Conservation (phyloP, 2,329 filamentous ascomycete genomes). For the Talaromyces pinophilus region DNA sequence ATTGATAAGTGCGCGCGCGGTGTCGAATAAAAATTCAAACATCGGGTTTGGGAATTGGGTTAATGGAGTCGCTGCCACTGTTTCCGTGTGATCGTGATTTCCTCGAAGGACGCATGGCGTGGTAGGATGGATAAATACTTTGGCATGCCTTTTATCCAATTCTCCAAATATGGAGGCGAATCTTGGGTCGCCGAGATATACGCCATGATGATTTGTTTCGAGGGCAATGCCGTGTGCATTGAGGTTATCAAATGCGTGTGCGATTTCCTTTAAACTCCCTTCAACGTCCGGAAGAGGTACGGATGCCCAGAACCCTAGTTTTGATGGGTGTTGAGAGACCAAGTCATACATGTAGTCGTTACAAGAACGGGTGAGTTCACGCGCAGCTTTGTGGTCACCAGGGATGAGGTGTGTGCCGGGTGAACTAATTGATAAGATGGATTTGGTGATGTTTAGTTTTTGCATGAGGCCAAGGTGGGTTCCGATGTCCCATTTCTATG, state of each 20-base stretch:
- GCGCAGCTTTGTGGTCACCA: conserved; percentile 39
- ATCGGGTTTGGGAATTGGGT: conserved; percentile 27
- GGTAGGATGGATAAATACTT: conserved; percentile 60
- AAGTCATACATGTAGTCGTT: conserved; percentile 33
- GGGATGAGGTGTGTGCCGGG: conserved; percentile 54
- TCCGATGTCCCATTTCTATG: conserved; percentile 48
- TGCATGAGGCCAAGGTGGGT: conserved; percentile 56
- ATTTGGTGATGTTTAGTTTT: conserved; percentile 51
- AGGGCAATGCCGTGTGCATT: conserved; percentile 56
- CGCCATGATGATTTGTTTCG: conserved; percentile 55
- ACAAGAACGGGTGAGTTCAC: conserved; percentile 42
- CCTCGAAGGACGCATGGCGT: conserved; percentile 8
- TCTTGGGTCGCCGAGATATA: conserved; percentile 53
- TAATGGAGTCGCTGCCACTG: conserved; percentile 27
- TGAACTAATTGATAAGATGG: conserved; percentile 57
- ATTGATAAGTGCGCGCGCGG: conserved; percentile 30
- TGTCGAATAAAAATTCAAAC: conserved; percentile 35
- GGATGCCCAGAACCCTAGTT: conserved; percentile 57
- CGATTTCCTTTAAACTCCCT: conserved; percentile 52
- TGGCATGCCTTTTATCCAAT: conserved; percentile 50
- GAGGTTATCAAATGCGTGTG: conserved; percentile 36
- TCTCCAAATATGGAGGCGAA: conserved; percentile 53
- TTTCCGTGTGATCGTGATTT: background rate
- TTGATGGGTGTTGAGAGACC: conserved; percentile 31
- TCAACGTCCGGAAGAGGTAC: conserved; percentile 55